Conservation (phyloP, 1,284 basidiomycete genomes). For the Puccinia horiana region DNA sequence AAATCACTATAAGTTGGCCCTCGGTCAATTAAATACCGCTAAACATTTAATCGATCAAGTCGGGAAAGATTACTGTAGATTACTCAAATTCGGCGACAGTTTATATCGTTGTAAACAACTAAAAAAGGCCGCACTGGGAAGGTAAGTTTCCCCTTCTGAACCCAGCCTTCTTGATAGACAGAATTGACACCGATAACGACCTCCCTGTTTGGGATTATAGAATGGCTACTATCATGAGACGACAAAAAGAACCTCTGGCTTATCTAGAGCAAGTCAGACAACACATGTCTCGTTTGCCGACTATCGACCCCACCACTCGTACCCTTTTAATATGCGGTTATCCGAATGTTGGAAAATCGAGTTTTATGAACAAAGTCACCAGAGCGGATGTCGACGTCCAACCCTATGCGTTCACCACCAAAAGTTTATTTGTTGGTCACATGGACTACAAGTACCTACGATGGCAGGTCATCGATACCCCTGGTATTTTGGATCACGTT, state of each 20-base stretch:
- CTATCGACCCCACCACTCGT: slow-evolving; percentile 93
- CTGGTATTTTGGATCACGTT: slow-evolving; percentile 53
- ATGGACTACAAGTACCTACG: slow-evolving; percentile 95
- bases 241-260: slow-evolving; percentile 92
- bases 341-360: slow-evolving; percentile 95
- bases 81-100: slow-evolving; percentile 94
- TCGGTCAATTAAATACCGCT: slow-evolving; percentile 89
- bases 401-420: slow-evolving; percentile 96
- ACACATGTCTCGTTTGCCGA: slow-evolving; percentile 91
- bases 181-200: not conserved
- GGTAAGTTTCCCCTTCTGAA: slow-evolving; percentile 62
- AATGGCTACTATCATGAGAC: slow-evolving; percentile 95
- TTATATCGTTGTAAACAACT: slow-evolving; percentile 95
- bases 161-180: not conserved
- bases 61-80: slow-evolving; percentile 88
- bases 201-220: slow-evolving; percentile 58
- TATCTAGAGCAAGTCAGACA: slow-evolving; percentile 97
- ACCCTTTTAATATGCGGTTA: slow-evolving; percentile 94
- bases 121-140: slow-evolving; percentile 88
- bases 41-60: slow-evolving; percentile 92
- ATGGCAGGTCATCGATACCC: slow-evolving; percentile 83
- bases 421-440: slow-evolving; percentile 92
- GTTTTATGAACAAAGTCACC: slow-evolving; percentile 97
- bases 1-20: slow-evolving; percentile 95
- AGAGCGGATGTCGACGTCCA: slow-evolving; percentile 96